These are phyloP conservation scores for Marasmius sp. DNA, from an alignment of 1,284 basidiomycete genomes.

Conservation along the genomic window DNA sequence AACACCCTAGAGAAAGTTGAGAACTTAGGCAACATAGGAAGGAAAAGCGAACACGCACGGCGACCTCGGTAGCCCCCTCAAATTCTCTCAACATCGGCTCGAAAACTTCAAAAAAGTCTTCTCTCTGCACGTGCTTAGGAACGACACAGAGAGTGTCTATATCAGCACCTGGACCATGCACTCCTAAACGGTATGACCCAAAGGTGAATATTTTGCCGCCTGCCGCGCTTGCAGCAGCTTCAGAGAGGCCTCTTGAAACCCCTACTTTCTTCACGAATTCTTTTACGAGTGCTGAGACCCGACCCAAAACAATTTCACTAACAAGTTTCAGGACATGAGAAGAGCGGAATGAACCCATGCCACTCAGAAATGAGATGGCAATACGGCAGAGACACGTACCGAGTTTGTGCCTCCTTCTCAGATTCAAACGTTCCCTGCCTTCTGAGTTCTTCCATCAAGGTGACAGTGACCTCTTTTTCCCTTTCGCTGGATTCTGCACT, in stretches of 20 bases:
- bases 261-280: conserved; percentile 91
- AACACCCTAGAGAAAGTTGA: conserved; percentile 65
- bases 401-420: conserved; percentile 84
- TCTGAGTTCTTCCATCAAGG: conserved; percentile 87
- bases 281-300: conserved; percentile 88
- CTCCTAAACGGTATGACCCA: conserved; percentile 94
- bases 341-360: not conserved
- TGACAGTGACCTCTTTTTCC: conserved; percentile 82
- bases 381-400: conserved; percentile 55
- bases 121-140: conserved; percentile 91
- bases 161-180: conserved; percentile 95
- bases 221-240: conserved; percentile 80
- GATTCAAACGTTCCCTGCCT: conserved; percentile 88
- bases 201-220: conserved; percentile 99
- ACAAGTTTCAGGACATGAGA: not conserved
- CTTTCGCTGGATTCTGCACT: conserved; percentile 70
- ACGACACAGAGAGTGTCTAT: conserved; percentile 99
- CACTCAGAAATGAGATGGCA: not conserved
- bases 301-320: conserved; percentile 94
- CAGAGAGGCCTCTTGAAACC: conserved; percentile 79
- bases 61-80: conserved; percentile 88
- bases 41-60: conserved; percentile 55
- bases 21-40: conserved; percentile 11
- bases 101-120: conserved; percentile 95
- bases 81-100: conserved; percentile 86